Evolutionary conservation across 2,329 filamentous ascomycete species (phyloP).

Genomic region (Thielaviopsis populi): DNA sequence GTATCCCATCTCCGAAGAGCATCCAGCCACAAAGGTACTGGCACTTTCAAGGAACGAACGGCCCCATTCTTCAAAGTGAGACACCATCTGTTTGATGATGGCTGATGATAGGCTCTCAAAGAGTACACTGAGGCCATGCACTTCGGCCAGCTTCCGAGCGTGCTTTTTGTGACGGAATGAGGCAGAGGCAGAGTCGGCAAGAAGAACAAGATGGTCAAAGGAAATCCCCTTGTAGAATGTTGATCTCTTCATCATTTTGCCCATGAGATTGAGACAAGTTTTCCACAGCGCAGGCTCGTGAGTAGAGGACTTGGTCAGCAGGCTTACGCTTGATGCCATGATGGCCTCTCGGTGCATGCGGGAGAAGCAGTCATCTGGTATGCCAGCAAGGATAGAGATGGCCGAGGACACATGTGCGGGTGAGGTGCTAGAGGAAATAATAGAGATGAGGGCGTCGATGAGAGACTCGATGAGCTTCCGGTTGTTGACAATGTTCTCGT

Average conservation of each 20-base stretch:
- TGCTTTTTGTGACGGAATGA: conserved; percentile 7
- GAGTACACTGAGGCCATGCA: conserved; percentile 13
- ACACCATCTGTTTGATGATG: conserved; percentile 31
- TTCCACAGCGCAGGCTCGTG: conserved; percentile 15
- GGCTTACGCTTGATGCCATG: conserved; percentile 11
- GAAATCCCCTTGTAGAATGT: conserved; percentile 36
- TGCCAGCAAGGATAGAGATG: conserved; percentile 9
- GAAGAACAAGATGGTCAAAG: conserved; percentile 26
- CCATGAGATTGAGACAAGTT: conserved; percentile 16
- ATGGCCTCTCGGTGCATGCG: conserved; percentile 15
- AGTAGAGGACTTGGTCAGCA: conserved; percentile 6
- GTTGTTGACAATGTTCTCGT: conserved; percentile 18
- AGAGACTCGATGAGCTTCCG: conserved; percentile 14
- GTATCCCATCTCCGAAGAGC: conserved; percentile 14
- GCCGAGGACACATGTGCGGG: not conserved
- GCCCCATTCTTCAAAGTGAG: conserved; percentile 30
- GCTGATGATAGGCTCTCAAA: conserved; percentile 22
- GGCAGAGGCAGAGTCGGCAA: conserved; percentile 24
- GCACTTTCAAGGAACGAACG: conserved; percentile 26
- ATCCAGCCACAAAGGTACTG: conserved; percentile 19
- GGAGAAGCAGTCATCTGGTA: conserved; percentile 18
- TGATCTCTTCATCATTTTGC: conserved; percentile 36
- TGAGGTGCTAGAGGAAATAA: conserved; percentile 8
- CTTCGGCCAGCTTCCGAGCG: conserved; percentile 8
- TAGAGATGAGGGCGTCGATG: conserved; percentile 14